Conservation (phyloP, 1,284 basidiomycete species). For the Schizopora paradoxa region DNA sequence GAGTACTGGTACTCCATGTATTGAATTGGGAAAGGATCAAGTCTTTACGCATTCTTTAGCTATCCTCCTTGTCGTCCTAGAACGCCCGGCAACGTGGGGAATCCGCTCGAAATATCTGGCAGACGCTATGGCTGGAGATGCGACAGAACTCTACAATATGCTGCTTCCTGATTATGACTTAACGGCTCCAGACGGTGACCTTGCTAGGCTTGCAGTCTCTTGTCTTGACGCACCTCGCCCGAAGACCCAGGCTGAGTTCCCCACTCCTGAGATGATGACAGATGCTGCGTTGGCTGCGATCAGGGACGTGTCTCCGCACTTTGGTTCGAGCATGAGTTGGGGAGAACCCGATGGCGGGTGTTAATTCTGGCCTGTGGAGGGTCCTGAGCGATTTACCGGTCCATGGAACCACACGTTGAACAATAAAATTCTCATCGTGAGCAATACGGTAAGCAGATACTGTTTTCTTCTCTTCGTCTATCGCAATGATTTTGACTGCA, state of each 20-base stretch:
- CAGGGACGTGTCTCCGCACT: conserved; percentile 2
- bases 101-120: not conserved
- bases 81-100: not conserved
- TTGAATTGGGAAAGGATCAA: not conserved
- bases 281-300: not conserved
- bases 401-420: conserved; percentile 11
- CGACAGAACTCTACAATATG: not conserved
- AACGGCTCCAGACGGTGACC: not conserved
- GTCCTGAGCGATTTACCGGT: conserved; percentile 9
- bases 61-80: not conserved
- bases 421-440: conserved; percentile 9
- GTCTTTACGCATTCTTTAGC: not conserved
- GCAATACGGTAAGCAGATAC: not conserved
- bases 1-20: conserved; percentile 23
- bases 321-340: not conserved
- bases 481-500: too few species aligned
- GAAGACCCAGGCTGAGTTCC: not conserved
- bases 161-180: not conserved
- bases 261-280: not conserved
- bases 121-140: not conserved
- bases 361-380: conserved; percentile 6
- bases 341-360: conserved; percentile 10
- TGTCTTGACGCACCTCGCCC: not conserved
- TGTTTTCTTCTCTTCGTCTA: not conserved
- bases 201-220: not conserved